Base-by-base conservation (phyloP, 2,329 filamentous ascomycete species). In the Cladosporium phlei region DNA sequence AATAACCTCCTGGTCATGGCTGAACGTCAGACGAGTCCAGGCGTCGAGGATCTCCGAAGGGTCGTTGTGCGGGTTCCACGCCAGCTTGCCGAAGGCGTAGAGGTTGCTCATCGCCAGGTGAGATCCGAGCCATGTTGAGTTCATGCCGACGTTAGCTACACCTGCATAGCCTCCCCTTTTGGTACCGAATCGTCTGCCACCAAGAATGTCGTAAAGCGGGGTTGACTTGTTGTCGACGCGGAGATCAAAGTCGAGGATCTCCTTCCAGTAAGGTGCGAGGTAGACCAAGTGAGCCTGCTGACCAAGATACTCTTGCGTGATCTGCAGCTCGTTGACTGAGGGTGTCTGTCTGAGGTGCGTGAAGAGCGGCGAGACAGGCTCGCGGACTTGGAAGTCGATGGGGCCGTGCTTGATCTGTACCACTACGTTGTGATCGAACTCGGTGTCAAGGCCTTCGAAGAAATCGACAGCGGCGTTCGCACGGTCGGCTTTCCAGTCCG, bases 321-420 rank as follows among this genome's bases (percentile, higher is more conserved):
- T 73, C 58, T 86, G 74, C 2, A 86, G 69, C 60, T 87, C 83
- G 28, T 86, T 78, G 0, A 79, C 78, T 3, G 62, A 66, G 35
- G 62, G 72, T 1, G 73, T 76, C 3, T 74, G 60, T 30, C 55
- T 60, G 5, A 78, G 55, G 35, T 75, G 70, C 5, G 71, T 73
- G 52, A 87, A 85, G 1, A 88, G 65, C 0, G 84, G 83, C 3
- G 78, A 84, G 1, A 74, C 65, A 1, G 83, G 79, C 60, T 86
- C 83, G 27, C 83, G 76, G 9, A 86, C 80, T 56, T 86, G 83
- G 62, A 87, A 86, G 58, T 87, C 83, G 49, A 86, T 86, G 0
- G 83, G 82, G 3, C 84, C 83, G 52, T 83, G 85, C 63, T 87
- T 88, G 64, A 87, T 81, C 59, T 88, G 83, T 2, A 87, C 72